Base-by-base conservation (phyloP, 2,329 filamentous ascomycete species). In the Westerdykella aurantiaca region DNA sequence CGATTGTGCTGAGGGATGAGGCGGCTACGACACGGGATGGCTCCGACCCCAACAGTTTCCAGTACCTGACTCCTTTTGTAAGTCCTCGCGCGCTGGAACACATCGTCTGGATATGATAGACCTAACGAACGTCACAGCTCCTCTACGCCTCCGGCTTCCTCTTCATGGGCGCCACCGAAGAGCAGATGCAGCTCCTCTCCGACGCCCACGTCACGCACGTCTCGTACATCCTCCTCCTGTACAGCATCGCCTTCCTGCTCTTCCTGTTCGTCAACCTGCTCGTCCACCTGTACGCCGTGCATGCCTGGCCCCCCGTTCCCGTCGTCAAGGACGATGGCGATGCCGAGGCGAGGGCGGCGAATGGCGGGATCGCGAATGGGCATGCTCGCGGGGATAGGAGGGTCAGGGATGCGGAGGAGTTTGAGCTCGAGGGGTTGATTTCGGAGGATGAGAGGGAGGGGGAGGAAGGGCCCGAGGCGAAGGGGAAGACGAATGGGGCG, bases 111-210 rank as follows among this genome's bases (percentile, higher is more conserved):
- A 6, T 21, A 21, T 21, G 18, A 21, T 21, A 9, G 11, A 29
- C 4, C 11, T 29, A 29, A 29, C 25, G 7, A 2, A 64, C 9
- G 10, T 47, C 6, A 51, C 58, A 94, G 89, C 77, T 97, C 34
- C 79, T 98, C 22, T 95, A 87, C 60, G 89, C 90, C 5, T 86
- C 90, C 3, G 93, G 93, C 1, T 95, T 97, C 71, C 77, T 98
- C 34, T 98, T 98, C 72, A 95, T 97, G 89, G 86, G 88, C 25
- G 91, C 93, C 13, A 97, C 89, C 0, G 93, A 97, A 66, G 90
- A 98, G 70, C 93, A 97, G 69, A 95, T 97, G 87, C 61, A 75
- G 17, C 73, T 96, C 1, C 74, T 97, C 5, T 77, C 80, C 34
- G 73, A 80, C 33, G 85, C 86, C 0, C 77, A 82, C 46, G 82